These are phyloP conservation scores for Iris macrosiphon DNA, from an alignment of 106 monocot genomes.

Conservation along the genomic window DNA sequence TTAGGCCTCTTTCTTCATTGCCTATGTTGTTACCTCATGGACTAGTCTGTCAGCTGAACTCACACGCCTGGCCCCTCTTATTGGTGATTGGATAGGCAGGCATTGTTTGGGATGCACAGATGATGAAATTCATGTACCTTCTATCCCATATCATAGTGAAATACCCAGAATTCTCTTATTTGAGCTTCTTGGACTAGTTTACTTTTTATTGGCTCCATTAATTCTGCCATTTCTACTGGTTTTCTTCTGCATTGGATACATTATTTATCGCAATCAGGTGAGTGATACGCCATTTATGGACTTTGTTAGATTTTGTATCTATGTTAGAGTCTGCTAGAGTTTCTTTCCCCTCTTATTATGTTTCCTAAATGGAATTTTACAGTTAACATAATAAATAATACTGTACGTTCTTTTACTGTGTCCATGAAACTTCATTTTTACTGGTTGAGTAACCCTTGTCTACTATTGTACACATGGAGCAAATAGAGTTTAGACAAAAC, in stretches of 20 bases:
- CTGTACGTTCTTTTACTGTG: no score
- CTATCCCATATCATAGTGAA: slow-evolving; percentile 75
- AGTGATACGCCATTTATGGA: slow-evolving; percentile 1
- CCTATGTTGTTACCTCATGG: slow-evolving; percentile 99
- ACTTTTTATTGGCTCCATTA: slow-evolving; percentile 74
- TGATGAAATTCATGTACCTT: slow-evolving; percentile 45
- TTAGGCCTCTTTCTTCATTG: slow-evolving; percentile 90
- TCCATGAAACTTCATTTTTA: no score
- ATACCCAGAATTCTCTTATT: slow-evolving; percentile 83
- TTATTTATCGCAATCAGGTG: slow-evolving; percentile 96
- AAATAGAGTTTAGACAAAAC: no score
- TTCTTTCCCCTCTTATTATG: no score
- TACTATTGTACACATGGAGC: no score
- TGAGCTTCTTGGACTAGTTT: slow-evolving; percentile 77
- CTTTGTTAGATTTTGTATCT: neutral
- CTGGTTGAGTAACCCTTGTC: no score
- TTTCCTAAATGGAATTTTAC: no score
- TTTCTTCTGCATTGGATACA: slow-evolving; percentile 85
- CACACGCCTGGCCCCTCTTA: slow-evolving; percentile 47
- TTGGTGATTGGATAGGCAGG: slow-evolving; percentile 44
- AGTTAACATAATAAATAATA: no score
- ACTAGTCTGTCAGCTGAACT: slow-evolving; percentile 71
- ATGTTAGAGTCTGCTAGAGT: no score
- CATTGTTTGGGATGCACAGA: slow-evolving; percentile 19
- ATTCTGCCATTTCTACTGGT: slow-evolving; percentile 91